Conservation (phyloP, 441 rosid genomes). For the Euphorbia schlechtendalii region DNA sequence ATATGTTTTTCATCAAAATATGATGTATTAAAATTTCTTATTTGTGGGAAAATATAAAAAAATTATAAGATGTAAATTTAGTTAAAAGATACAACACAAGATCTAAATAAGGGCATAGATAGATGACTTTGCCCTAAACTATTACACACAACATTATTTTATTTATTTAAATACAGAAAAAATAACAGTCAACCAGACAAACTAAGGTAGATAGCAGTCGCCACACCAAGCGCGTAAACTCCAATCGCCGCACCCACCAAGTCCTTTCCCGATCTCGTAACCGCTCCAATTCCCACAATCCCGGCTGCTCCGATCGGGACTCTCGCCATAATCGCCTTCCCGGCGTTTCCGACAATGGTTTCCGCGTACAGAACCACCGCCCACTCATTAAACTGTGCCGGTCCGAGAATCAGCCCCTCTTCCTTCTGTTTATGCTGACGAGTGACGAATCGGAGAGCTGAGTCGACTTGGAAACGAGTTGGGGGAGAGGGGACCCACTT, state of each 20-base stretch:
- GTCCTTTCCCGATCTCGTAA: constrained; percentile 41
- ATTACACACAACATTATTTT: no score
- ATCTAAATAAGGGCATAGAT: no score
- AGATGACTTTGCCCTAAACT: no score
- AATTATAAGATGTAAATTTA: no score
- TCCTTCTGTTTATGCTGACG: constrained; percentile 6
- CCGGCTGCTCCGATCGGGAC: constrained; percentile 69
- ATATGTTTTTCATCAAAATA: no score
- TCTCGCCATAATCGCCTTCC: constrained; percentile 46
- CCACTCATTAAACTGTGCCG: constrained; percentile 57
- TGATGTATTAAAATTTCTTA: no score
- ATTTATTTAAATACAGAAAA: neutral
- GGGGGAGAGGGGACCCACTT: constrained; percentile 72
- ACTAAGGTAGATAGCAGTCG: constrained; percentile 55
- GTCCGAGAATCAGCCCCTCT: constrained; percentile 31
- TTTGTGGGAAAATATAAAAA: no score
- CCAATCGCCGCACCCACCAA: constrained; percentile 65
- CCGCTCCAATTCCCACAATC: constrained; percentile 63
- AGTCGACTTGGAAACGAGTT: constrained; percentile 54
- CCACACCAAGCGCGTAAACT: constrained; percentile 70
- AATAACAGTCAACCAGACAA: constrained; percentile 35
- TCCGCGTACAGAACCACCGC: constrained; percentile 53
- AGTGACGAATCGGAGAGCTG: constrained; percentile 42
- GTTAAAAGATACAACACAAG: no score
- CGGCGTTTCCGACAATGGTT: constrained; percentile 51